Base-by-base conservation (phyloP, 495 filamentous ascomycete genomes). In the Tuber brumale region DNA sequence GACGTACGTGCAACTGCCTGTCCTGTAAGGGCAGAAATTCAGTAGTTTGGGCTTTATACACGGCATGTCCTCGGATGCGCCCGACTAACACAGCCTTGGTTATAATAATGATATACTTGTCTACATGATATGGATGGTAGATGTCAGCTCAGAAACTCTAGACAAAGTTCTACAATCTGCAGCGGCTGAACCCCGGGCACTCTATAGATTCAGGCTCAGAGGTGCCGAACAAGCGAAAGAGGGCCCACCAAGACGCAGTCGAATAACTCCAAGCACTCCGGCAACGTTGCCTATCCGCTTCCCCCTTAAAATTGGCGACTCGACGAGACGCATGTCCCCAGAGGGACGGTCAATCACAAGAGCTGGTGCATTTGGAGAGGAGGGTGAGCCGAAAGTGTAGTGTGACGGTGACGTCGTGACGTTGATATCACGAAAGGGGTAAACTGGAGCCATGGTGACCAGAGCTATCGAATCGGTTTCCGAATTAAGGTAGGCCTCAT, bases 81-180 rank as follows among this genome's bases (percentile, higher is more conserved):
- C 95, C 95, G 85, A 99, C 90, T 44, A 94, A 93, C 84, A 94
- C 89, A 61, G 93, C 92, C 85, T 98, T 98, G 74, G 94, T 97
- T 84, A 99, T 97, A 83, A 95, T 88, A 80, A 99, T 93, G 82
- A 96, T 91, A 86, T 99, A 99, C 85, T 97, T 98, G 86, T 99
- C 95, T 80, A 51, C 27, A 27, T 43, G 35, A 16, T 46, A 75
- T 31, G 21, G 41, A 8, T 12, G 57, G 57, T 18, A 70, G 66
- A 45, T 21, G n/a, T 70, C 31, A 75, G 72, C 70, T 44, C 46
- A 46, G 35, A n/a, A 37, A n/a, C 61, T 43, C 43, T 35, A 76
- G 46, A 16, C 27, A 31, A 73, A 61, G 70, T 18, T 70, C 57
- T 35, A 66, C 14, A 19, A 61, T 35, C 46, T 31, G 48, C 39